Base-by-base conservation (phyloP, 2,329 filamentous ascomycete species). In the Sarocladiaceae sp. region DNA sequence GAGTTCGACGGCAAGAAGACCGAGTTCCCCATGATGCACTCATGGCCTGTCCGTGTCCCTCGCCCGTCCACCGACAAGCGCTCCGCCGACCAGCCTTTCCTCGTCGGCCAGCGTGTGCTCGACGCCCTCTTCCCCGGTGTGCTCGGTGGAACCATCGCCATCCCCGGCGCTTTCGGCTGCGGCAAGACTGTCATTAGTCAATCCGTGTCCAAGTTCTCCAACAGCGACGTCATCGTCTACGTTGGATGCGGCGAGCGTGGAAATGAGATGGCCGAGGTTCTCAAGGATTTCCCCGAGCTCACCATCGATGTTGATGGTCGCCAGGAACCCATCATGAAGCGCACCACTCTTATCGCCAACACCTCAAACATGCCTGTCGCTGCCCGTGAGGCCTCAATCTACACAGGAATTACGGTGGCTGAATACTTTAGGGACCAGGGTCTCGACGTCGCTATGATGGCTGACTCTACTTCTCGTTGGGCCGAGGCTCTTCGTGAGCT, bases 321-420 rank as follows among this genome's bases (percentile, higher is more conserved):
- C 62, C 85, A 91, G 69, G 93, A 98, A 66, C 90, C 91, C 55
- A 98, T 98, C 74, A 98, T 98, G 93, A 98, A 98, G 81, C 91
- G 93, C 65, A 98, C 93, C 13, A 94, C 89, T 18, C 78, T 98
- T 49, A 97, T 98, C 62, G 93, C 93, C 66, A 98, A 98, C 71
- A 98, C 93, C 33, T 98, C 93, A 58, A 98, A 98, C 76, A 98
- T 98, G 93, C 93, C 93, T 50, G 93, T 98, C 60, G 93, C 93
- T 52, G 93, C 93, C 49, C 88, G 93, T 71, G 93, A 98, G 68
- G 93, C 93, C 47, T 98, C 93, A 52, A 98, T 98, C 63, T 98
- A 98, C 70, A 98, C 93, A 3, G 93, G 80, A 41, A 95, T 96
- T 52, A 95, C 88, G 0, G 84, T 96, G 1, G 87, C 88, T 33